These are phyloP conservation scores for Geranium incanum DNA, from an alignment of 441 rosid genomes.

Conservation along the genomic window DNA sequence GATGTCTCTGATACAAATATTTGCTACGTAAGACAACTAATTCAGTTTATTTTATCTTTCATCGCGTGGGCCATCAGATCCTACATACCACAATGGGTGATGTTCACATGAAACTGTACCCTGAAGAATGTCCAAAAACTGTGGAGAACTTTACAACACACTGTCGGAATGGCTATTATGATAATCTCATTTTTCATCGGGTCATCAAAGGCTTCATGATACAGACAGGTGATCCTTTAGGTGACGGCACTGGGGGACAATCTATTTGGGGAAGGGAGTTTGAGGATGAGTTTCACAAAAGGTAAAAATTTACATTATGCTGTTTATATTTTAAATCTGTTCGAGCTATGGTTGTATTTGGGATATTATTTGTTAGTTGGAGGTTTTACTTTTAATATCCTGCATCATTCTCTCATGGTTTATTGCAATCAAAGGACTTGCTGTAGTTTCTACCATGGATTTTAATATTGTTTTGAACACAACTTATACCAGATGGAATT, in stretches of 20 bases:
- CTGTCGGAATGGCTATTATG: slow-evolving; percentile 88
- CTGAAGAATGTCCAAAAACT: slow-evolving; percentile 98
- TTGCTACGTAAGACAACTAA: neutral
- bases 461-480: neutral
- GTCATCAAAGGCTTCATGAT: slow-evolving; percentile 97
- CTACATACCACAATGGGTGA: slow-evolving; percentile 91
- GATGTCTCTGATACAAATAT: neutral
- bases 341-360: neutral
- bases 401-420: neutral
- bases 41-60: neutral
- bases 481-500: slow-evolving; percentile 16
- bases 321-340: neutral
- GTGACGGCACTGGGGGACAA: slow-evolving; percentile 99
- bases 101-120: slow-evolving; percentile 76
- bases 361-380: neutral
- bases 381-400: neutral
- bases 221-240: slow-evolving; percentile 96
- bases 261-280: slow-evolving; percentile 99
- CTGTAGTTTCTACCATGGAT: neutral
- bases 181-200: slow-evolving; percentile 88
- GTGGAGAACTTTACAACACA: slow-evolving; percentile 96
- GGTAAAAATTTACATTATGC: slow-evolving; percentile 34
- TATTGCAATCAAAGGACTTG: neutral
- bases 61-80: slow-evolving; percentile 38
- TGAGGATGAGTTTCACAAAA: slow-evolving; percentile 96